These are phyloP conservation scores for Termitomyces sp. DNA, from an alignment of 768 basidiomycete genomes.

Conservation along the genomic window DNA sequence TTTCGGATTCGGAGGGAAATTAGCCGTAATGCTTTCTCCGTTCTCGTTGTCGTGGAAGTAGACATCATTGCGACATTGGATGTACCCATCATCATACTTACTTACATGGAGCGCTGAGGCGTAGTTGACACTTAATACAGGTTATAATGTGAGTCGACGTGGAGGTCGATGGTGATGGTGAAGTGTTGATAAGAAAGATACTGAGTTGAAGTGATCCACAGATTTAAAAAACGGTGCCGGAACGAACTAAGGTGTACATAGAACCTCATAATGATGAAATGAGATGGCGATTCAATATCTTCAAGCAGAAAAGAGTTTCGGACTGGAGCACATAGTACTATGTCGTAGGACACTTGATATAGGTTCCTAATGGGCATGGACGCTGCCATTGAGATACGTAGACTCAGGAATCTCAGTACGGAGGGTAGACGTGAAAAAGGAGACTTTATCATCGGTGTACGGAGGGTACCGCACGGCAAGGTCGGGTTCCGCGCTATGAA, in stretches of 20 bases:
- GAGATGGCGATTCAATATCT: too few species aligned
- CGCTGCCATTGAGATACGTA: neutral
- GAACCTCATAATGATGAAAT: neutral
- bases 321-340: too few species aligned
- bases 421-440: slow-evolving; percentile 22
- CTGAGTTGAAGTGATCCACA: too few species aligned
- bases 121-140: neutral
- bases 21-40: slow-evolving; percentile 31
- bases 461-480: slow-evolving; percentile 48
- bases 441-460: slow-evolving; percentile 36
- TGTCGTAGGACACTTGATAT: neutral
- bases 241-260: neutral
- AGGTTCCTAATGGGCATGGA: neutral
- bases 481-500: slow-evolving; percentile 36
- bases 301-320: too few species aligned
- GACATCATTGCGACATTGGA: too few species aligned
- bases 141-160: neutral
- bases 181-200: too few species aligned
- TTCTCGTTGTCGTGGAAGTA: slow-evolving; percentile 31
- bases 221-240: too few species aligned
- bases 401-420: slow-evolving; percentile 20
- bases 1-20: slow-evolving; percentile 30
- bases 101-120: too few species aligned
- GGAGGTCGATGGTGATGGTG: too few species aligned
- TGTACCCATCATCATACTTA: too few species aligned